Conservation (phyloP, 768 basidiomycete genomes). For the Arthromyces matolae region DNA sequence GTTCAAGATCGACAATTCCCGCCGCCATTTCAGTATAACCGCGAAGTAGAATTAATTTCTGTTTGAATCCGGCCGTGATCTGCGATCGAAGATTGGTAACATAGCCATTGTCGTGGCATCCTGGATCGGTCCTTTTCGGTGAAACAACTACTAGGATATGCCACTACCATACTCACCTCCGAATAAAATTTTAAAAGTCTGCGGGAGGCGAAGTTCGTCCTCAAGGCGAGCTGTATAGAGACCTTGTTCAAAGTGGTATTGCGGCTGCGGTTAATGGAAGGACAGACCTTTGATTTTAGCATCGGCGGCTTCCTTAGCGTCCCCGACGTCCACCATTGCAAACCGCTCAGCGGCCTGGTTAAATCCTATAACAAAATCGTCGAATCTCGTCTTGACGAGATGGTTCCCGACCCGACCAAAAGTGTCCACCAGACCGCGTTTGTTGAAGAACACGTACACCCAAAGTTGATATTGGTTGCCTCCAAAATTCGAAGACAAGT, state of each 20-base stretch:
- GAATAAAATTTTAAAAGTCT: constrained; percentile 65
- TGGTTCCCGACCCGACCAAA: constrained; percentile 38
- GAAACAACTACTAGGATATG: neutral
- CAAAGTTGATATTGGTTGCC: constrained; percentile 49
- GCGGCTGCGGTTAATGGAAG: neutral
- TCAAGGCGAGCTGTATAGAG: constrained; percentile 46
- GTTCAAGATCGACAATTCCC: constrained; percentile 52
- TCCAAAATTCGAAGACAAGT: constrained; percentile 32
- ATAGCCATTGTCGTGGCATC: constrained; percentile 75
- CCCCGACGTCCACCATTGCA: constrained; percentile 66
- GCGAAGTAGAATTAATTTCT: constrained; percentile 63
- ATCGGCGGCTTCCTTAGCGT: constrained; percentile 71
- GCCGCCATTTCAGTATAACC: constrained; percentile 59
- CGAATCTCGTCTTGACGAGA: constrained; percentile 43
- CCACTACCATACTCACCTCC: constrained; percentile 40
- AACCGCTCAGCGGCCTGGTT: constrained; percentile 68
- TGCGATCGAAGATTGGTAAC: constrained; percentile 57
- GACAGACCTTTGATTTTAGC: constrained; percentile 66
- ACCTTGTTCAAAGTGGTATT: constrained; percentile 2
- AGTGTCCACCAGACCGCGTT: constrained; percentile 52
- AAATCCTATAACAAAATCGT: constrained; percentile 66
- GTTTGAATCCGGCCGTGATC: constrained; percentile 58
- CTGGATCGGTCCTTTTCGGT: constrained; percentile 26
- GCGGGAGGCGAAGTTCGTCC: constrained; percentile 58
- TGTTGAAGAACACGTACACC: constrained; percentile 64